Percentiles rank a stretch among this genome's conserved stretches.
phyloP scores from a whole-genome alignment of 2,329 filamentous ascomycete genomes.

The Sporothrix protearum region DNA sequence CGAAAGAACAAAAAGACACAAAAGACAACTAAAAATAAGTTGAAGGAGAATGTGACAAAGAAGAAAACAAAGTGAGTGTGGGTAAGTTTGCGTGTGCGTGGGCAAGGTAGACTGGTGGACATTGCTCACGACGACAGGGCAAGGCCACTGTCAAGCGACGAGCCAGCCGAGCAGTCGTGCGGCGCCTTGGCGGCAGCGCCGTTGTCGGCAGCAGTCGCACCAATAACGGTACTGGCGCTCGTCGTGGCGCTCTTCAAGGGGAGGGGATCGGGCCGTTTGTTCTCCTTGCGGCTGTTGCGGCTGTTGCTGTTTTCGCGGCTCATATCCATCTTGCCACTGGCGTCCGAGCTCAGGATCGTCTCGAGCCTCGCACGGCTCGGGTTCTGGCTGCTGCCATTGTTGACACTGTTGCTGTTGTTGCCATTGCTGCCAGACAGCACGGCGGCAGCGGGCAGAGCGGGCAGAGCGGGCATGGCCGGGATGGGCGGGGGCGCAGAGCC shows the following conservation, averaged over 20 bases:
- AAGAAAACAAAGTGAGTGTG: not conserved
- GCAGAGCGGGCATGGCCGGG: constrained; percentile 37
- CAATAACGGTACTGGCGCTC: not conserved
- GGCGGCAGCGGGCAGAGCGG: not conserved
- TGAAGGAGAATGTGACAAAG: not conserved
- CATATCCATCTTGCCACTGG: constrained; percentile 29
- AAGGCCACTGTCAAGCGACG: constrained; percentile 33
- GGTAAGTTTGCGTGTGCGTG: too few species aligned
- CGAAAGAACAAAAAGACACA: not conserved
- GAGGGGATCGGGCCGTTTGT: constrained; percentile 17
- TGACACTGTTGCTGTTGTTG: too few species aligned
- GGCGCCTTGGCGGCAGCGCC: constrained; percentile 7
- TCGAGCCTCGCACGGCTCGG: constrained; percentile 42
- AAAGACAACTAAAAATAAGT: too few species aligned
- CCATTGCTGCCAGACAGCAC: constrained; percentile 1
- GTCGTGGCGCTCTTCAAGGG: not conserved
- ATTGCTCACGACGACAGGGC: constrained; percentile 28
- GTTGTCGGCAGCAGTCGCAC: not conserved
- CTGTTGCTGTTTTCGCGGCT: not conserved
- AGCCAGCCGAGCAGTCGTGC: constrained; percentile 26
- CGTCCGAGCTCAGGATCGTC: constrained; percentile 46
- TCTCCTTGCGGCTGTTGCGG: not conserved
- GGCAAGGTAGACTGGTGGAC: not conserved
- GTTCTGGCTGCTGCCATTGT: not conserved
- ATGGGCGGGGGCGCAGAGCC: not conserved